phyloP scores from a whole-genome alignment of 768 basidiomycete species.

The Dioszegia aurantiaca region DNA sequence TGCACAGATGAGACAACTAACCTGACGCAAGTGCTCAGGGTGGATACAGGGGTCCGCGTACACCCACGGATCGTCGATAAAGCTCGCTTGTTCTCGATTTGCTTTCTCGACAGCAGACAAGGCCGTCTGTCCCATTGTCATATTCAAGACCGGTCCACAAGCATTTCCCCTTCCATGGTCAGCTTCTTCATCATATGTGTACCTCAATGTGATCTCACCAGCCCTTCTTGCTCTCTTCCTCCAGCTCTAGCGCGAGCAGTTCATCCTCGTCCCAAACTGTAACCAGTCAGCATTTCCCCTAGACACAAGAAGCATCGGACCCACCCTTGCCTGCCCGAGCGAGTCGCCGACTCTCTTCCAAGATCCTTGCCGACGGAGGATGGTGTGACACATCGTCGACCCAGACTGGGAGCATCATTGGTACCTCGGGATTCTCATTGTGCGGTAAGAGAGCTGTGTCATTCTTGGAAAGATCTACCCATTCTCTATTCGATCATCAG shows the following conservation, averaged over 20 bases:
- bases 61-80: conserved; percentile 9
- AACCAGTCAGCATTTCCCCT: not conserved
- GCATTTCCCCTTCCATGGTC: conserved; percentile 8
- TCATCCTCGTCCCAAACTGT: conserved; percentile 18
- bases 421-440: conserved; percentile 10
- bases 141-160: not conserved
- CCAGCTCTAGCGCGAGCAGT: not conserved
- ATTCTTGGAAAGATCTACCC: not conserved
- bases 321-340: conserved; percentile 10
- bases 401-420: conserved; percentile 15
- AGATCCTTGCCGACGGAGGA: conserved; percentile 6
- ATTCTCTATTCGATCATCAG: conserved; percentile 11
- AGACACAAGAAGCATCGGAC: not conserved
- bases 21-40: conserved; percentile 15
- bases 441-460: not conserved
- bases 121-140: not conserved
- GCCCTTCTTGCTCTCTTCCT: conserved; percentile 11
- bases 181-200: no score
- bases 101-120: not conserved
- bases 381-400: conserved; percentile 18
- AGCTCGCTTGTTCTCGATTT: not conserved
- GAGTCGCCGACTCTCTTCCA: not conserved
- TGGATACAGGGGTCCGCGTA: conserved; percentile 19
- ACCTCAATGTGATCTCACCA: conserved; percentile 9
- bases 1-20: not conserved